Evolutionary conservation across 1,284 basidiomycete species (phyloP).

Genomic region (Pseudozyma thailandica): DNA sequence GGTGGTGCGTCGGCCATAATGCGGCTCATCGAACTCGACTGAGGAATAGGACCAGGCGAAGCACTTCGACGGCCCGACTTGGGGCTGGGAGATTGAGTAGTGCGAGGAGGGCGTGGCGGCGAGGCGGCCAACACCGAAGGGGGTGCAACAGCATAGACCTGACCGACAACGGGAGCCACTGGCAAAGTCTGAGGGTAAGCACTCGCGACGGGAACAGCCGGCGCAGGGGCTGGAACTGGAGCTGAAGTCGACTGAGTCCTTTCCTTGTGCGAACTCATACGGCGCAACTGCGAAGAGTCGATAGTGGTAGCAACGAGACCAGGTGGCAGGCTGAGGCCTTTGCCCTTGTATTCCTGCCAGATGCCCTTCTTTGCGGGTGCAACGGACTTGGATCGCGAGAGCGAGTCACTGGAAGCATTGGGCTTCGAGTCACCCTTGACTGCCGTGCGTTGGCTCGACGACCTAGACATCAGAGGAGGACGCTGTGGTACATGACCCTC

Average conservation of each 20-base stretch:
- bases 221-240: not conserved
- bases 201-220: not conserved
- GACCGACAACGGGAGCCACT: slow-evolving; percentile 10
- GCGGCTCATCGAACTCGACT: slow-evolving; percentile 31
- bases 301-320: slow-evolving; percentile 57
- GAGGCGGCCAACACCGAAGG: slow-evolving; percentile 21
- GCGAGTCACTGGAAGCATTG: slow-evolving; percentile 5
- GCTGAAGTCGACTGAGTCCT: slow-evolving; percentile 14
- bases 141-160: slow-evolving; percentile 16
- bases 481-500: slow-evolving; percentile 20
- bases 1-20: slow-evolving; percentile 53
- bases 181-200: slow-evolving; percentile 2
- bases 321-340: slow-evolving; percentile 54
- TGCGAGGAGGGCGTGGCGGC: slow-evolving; percentile 17
- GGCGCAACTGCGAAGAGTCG: slow-evolving; percentile 42
- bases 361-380: slow-evolving; percentile 30
- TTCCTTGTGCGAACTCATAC: slow-evolving; percentile 26
- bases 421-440: slow-evolving; percentile 14
- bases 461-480: slow-evolving; percentile 38
- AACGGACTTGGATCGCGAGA: slow-evolving; percentile 40
- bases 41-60: slow-evolving; percentile 17
- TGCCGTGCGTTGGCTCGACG: slow-evolving; percentile 46
- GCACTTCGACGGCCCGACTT: slow-evolving; percentile 27
- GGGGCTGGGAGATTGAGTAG: slow-evolving; percentile 13
- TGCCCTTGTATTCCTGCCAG: slow-evolving; percentile 54